phyloP scores from a whole-genome alignment of 257 asterid genomes.

The Eustoma russellianum region DNA sequence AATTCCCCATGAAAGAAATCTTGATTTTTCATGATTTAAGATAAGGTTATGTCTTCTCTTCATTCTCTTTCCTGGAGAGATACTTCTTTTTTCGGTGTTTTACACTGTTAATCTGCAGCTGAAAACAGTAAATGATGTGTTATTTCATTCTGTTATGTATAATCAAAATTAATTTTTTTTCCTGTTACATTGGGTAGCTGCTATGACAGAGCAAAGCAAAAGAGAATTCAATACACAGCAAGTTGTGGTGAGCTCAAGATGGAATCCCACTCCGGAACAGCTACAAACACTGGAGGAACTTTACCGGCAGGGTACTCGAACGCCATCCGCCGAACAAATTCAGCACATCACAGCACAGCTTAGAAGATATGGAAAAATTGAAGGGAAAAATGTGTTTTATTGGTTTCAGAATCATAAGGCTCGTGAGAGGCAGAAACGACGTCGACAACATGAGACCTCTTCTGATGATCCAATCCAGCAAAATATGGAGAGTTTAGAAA shows the following conservation, averaged over 20 bases:
- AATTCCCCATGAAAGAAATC: neutral
- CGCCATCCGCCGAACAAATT: slow-evolving; percentile 87
- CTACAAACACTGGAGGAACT: slow-evolving; percentile 72
- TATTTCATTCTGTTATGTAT: slow-evolving; percentile 3
- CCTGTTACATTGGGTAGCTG: slow-evolving; percentile 18
- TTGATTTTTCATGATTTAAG: neutral
- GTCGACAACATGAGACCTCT: slow-evolving; percentile 59
- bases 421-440: slow-evolving; percentile 79
- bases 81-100: neutral
- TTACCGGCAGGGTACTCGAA: slow-evolving; percentile 72
- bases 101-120: neutral
- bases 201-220: slow-evolving; percentile 57
- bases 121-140: neutral
- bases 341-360: slow-evolving; percentile 86
- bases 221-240: slow-evolving; percentile 53
- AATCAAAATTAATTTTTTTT: neutral
- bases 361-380: slow-evolving; percentile 72
- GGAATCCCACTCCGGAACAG: slow-evolving; percentile 98
- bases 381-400: slow-evolving; percentile 90
- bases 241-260: slow-evolving; percentile 80
- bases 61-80: neutral
- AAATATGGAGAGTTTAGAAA: slow-evolving; percentile 18
- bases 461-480: slow-evolving; percentile 25
- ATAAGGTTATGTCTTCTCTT: neutral
- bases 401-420: slow-evolving; percentile 99